A percentile compares a stretch with the other conserved stretches of the same genome.
phyloP scores from a whole-genome alignment of 176 grass and related monocot species.

The Hordeum marinum region DNA sequence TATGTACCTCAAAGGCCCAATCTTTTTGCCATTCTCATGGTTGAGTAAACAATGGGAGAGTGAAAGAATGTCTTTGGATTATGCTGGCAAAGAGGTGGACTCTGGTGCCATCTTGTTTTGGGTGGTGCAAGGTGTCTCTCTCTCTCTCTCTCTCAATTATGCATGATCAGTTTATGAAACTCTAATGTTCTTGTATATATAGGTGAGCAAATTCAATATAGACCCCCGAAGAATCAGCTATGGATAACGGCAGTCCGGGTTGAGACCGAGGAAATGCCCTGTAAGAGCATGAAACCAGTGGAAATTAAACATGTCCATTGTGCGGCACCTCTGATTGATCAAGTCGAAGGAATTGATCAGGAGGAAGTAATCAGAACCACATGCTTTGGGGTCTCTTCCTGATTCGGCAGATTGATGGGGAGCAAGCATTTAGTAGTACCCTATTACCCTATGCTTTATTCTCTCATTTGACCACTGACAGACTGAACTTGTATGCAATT shows the following conservation, averaged over 20 bases:
- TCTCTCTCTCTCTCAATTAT: no score
- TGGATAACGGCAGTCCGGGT: neutral
- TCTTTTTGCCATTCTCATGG: neutral
- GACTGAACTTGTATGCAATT: no score
- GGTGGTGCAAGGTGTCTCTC: neutral
- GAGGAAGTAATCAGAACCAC: no score
- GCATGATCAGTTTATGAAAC: no score
- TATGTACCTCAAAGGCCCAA: neutral
- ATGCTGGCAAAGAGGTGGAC: neutral
- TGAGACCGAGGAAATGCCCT: neutral
- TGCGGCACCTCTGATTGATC: neutral
- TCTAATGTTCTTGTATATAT: neutral
- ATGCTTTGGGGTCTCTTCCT: no score
- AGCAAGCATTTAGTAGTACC: no score
- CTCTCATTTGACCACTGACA: no score
- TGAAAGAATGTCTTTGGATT: neutral
- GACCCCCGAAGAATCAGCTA: neutral
- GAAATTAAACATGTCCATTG: neutral
- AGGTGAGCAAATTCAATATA: no score
- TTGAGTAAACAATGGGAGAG: neutral
- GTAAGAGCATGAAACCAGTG: neutral
- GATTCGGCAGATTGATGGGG: no score
- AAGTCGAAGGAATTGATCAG: neutral
- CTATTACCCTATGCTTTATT: no score
- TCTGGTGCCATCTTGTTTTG: neutral